Base-by-base conservation (phyloP, 75 land plant genomes). In the Cupressus sempervirens region DNA sequence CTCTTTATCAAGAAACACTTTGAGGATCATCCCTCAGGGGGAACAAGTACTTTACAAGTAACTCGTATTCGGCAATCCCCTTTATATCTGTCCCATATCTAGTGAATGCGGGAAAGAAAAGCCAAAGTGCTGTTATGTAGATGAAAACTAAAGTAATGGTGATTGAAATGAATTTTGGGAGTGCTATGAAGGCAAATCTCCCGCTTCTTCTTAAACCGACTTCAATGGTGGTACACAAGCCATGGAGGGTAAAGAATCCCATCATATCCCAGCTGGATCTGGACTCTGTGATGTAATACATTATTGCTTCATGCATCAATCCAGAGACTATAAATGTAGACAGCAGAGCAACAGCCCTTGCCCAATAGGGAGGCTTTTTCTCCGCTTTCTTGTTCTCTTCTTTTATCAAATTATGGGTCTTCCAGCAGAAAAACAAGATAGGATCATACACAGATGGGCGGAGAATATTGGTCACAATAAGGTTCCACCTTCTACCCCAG, bases 401-500 rank as follows among this genome's bases (percentile, higher is more conserved):
- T 20, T 7, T 30, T 32, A 29, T 46, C 58, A 14, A 26, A 15
- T 12, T 29, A 34, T 48, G 83, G 83, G 36, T 81, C 8, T 48
- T 15, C 58, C 83, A 52, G 35, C 53, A 81, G 36, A 81, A 65
- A 40, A 34, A 11, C 29, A 83, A 68, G n/a, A 83, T 68, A 34
- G 94, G 94, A 15, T 87, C 54, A 81, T 91, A 93, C 34, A 92
- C 87, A 30, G 94, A 80, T 41, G 86, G 86, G 14, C 93, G 67
- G 7, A 93, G 88, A 43, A 88, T 86, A 50, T 48, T 81, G 32
- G 88, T 58, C 0, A 87, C 90, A 82, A 88, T 86, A 26, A 91
- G 81, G 82, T 93, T 93, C 92, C 92, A 93, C 41, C 94, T 62
- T 54, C 82, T 83, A 46, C 94, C 93, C 94, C 94, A 93, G 70